A percentile compares a stretch with the other conserved stretches of the same genome.
These are phyloP conservation scores for Furculomyces boomerangus DNA, from an alignment of 371 early-diverging fungal genomes.

Conservation along the genomic window DNA sequence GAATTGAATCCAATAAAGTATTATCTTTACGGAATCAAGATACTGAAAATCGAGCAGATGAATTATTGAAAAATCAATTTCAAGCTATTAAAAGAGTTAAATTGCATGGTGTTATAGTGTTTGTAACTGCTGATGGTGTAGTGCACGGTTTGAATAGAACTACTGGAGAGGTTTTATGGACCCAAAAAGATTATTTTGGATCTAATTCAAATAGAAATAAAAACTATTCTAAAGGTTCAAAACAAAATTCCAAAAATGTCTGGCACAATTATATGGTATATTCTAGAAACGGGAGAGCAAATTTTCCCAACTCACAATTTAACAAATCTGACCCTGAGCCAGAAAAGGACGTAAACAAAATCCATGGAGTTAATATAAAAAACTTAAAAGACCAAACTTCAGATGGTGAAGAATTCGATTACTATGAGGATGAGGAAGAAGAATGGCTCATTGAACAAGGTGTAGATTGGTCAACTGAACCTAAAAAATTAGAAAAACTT, in stretches of 20 bases:
- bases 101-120: not conserved
- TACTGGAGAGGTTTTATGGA: not conserved
- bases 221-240: no score
- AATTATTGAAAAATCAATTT: not conserved
- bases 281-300: not conserved
- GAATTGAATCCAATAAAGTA: no score
- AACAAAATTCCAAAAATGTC: no score
- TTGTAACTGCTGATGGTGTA: not conserved
- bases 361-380: not conserved
- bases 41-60: not conserved
- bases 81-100: not conserved
- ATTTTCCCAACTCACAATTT: no score
- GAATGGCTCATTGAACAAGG: conserved; percentile 24
- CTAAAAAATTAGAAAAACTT: conserved; percentile 13
- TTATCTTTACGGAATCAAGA: no score
- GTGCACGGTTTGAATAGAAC: not conserved
- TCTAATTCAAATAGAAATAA: no score
- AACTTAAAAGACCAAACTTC: not conserved
- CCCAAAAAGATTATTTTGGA: not conserved
- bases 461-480: conserved; percentile 21
- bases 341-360: not conserved
- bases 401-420: not conserved
- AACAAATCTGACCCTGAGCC: no score
- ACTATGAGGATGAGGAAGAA: conserved; percentile 11
- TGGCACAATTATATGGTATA: not conserved